Evolutionary conservation across 2,329 filamentous ascomycete genomes (phyloP), one percentile per base, ranked within the genome.

Genomic region (Verticillium nonalfalfae): DNA sequence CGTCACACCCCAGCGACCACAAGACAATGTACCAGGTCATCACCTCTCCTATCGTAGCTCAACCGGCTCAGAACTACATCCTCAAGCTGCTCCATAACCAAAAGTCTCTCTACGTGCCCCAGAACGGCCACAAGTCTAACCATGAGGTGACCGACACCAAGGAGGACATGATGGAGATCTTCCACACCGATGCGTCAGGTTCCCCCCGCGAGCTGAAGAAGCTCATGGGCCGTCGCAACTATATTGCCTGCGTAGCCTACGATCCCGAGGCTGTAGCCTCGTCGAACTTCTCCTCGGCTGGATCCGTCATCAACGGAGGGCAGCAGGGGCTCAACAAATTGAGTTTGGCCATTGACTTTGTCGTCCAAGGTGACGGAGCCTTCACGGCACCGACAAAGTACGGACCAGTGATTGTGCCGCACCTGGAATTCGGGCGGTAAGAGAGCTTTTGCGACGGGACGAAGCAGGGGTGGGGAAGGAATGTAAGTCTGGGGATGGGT

Each of bases 111-210:
- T 99, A 97, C 74, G 83, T 99, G 60, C 95, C 95, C 0, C 82
- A 85, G 60, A 99, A 99, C 74, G 94, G 94, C 1, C 87, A 92
- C 61, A 85, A 85, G 66, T 88, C 90, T 1, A 89, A 83, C 1
- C 86, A 92, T 64, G 84, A 88, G 66, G 84, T 90, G 1, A 90
- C 88, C 1, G 95, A 99, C 73, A 99, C 95, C 56, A 98, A 99
- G 76, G 95, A 99, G 75, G 95, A 99, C 76, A 99, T 99, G 95
- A 96, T 99, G 90, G 95, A 99, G 79, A 96, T 99, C 67, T 99
- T 99, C 83, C 92, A 95, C 70, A 91, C 89, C 7, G 95, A 99
- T 69, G 92, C 95, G 15, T 91, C 89, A 60, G 94, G 95, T n/a
- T 81, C 86, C 39, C 81, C 87, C 0, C 84, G 93, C 56, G 94